Conservation (phyloP, 441 rosid species). For the Macaranga tanarius region DNA sequence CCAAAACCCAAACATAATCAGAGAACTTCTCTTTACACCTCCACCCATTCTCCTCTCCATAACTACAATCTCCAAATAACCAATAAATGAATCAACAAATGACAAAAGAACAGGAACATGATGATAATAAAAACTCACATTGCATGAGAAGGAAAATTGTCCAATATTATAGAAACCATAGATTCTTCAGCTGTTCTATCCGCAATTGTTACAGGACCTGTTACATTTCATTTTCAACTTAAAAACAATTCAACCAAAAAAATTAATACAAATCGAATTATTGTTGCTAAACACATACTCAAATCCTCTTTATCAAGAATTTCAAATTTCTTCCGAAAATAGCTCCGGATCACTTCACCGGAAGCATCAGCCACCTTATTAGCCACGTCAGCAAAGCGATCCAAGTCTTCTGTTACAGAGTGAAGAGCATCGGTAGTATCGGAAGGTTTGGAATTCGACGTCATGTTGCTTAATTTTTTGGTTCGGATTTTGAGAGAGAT, state of each 20-base stretch:
- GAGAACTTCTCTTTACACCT: slow-evolving; percentile 71
- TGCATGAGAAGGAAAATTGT: slow-evolving; percentile 83
- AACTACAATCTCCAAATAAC: slow-evolving; percentile 52
- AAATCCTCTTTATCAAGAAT: slow-evolving; percentile 76
- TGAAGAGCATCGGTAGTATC: slow-evolving; percentile 2
- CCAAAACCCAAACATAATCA: slow-evolving; percentile 95
- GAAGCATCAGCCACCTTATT: slow-evolving; percentile 77
- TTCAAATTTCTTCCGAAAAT: slow-evolving; percentile 79
- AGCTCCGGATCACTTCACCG: slow-evolving; percentile 74
- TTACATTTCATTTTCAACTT: too few species aligned
- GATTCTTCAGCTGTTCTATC: slow-evolving; percentile 90
- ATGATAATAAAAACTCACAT: slow-evolving; percentile 46
- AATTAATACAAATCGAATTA: not conserved
- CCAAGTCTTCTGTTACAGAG: slow-evolving; percentile 43
- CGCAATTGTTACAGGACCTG: slow-evolving; percentile 95
- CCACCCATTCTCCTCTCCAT: slow-evolving; percentile 98
- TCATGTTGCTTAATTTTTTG: slow-evolving; percentile 30
- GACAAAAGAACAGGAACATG: not conserved
- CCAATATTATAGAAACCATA: slow-evolving; percentile 70
- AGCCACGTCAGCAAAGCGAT: slow-evolving; percentile 54
- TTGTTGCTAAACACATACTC: slow-evolving; percentile 45
- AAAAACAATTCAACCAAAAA: too few species aligned
- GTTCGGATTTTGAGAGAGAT: slow-evolving; percentile 15
- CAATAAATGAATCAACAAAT: not conserved
- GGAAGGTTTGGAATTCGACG: slow-evolving; percentile 34